Evolutionary conservation across 192 early-diverging fungal species (phyloP).

Genomic region (Dissophora ornata): DNA sequence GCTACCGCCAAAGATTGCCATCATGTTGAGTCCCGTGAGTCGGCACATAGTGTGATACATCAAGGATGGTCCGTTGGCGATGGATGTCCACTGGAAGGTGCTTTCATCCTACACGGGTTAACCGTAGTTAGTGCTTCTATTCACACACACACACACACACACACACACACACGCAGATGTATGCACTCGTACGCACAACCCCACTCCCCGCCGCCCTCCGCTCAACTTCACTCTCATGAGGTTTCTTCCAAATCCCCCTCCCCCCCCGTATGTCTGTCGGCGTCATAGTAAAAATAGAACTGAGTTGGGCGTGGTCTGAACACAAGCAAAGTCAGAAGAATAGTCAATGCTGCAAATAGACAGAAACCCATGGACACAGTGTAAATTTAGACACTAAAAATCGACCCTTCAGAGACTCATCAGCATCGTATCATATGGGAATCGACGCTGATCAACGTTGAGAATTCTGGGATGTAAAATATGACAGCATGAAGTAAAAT

Average conservation of each 20-base stretch:
- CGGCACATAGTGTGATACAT: slow-evolving; percentile 67
- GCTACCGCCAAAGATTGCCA: slow-evolving; percentile 75
- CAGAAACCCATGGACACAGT: background rate
- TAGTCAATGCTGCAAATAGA: no score
- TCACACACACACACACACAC: no score
- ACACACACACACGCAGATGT: background rate
- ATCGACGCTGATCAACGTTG: no score
- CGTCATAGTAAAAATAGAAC: slow-evolving; percentile 26
- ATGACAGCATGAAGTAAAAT: background rate
- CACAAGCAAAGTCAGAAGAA: slow-evolving; percentile 14
- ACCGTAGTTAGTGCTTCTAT: no score
- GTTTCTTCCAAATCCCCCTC: background rate
- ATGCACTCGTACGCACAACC: no score
- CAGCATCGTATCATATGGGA: no score
- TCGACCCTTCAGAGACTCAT: background rate
- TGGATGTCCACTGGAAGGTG: slow-evolving; percentile 67
- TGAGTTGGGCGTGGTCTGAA: slow-evolving; percentile 7
- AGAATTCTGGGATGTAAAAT: background rate
- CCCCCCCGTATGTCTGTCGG: background rate
- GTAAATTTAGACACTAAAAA: background rate
- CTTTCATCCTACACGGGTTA: slow-evolving; percentile 45
- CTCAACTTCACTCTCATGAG: no score
- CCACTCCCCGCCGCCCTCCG: no score
- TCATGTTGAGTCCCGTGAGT: slow-evolving; percentile 63
- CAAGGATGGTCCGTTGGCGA: slow-evolving; percentile 66